Evolutionary conservation across 305 asterid genomes (phyloP), one percentile per base, ranked within the genome.

Genomic region (Solanum chacoense): DNA sequence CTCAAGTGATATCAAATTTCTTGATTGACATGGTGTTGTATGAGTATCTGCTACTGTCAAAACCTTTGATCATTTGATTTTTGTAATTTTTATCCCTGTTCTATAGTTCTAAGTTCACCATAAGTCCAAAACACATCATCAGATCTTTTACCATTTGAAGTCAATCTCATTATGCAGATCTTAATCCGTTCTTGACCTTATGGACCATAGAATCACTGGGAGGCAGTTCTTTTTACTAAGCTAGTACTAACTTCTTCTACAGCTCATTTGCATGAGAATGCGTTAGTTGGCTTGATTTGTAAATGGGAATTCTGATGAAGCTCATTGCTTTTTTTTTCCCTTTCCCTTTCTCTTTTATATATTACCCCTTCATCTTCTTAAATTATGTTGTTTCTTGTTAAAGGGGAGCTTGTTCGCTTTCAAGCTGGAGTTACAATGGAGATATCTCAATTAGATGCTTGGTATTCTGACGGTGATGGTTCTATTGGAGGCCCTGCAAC

Each of bases 361-460:
- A 29, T 50, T 83, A 20, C 20, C 72, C 50, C 40, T n/a, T 77
- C 45, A 22, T 79, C 34, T 42, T 80, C 69, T 40, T 42, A 80
- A 42, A 42, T 40, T 42, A 26, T 32, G 16, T 29, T 50, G 29
- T 83, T 83, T 50, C 72, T 83, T 4, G 42, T 83, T 40, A 87
- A 91, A 97, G 99, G 99, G 76, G 99, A 97, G 94, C 98, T 97
- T 89, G 92, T 91, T 87, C 95, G 96, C 86, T 97, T 97, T 90
- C 98, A 95, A 92, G 94, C 96, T 73, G 98, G 98, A 81, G 98
- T 97, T 67, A 95, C 99, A 18, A 88, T 96, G 96, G 99, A 97
- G 92, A 96, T 97, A 90, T 95, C 97, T 85, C 91, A 94, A 87
- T 91, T 97, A 91, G 99, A 97, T 93, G 97, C 99, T 91, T 97